Conservation (phyloP, 2,329 filamentous ascomycete species). For the Pseudocercospora macadamiae region DNA sequence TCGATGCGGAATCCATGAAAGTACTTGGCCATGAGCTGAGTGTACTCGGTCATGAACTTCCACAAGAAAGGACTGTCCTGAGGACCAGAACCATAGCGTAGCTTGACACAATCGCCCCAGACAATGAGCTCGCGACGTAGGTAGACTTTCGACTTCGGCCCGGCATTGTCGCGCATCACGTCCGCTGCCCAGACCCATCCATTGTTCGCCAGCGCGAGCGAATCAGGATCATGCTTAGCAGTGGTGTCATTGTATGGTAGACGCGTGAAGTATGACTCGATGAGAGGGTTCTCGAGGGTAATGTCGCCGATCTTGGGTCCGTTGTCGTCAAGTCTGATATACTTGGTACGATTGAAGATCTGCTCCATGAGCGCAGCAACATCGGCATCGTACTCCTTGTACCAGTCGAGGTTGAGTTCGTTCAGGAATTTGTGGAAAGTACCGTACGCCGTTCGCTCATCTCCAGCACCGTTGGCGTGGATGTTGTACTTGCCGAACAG, state of each 20-base stretch:
- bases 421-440: slow-evolving; percentile 68
- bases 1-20: slow-evolving; percentile 96
- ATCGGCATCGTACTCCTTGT: slow-evolving; percentile 89
- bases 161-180: slow-evolving; percentile 90
- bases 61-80: slow-evolving; percentile 91
- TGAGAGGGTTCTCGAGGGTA: slow-evolving; percentile 74
- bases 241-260: slow-evolving; percentile 79
- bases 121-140: slow-evolving; percentile 94
- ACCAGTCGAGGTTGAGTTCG: slow-evolving; percentile 83
- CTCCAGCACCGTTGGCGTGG: slow-evolving; percentile 53
- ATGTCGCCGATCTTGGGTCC: slow-evolving; percentile 86
- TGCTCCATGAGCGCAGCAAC: slow-evolving; percentile 83
- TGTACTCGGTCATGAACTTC: slow-evolving; percentile 95
- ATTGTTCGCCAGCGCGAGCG: slow-evolving; percentile 87
- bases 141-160: slow-evolving; percentile 86
- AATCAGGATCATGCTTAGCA: slow-evolving; percentile 71
- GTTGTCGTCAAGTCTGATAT: slow-evolving; percentile 87
- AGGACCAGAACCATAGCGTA: slow-evolving; percentile 80
- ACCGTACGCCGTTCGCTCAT: slow-evolving; percentile 56
- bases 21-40: slow-evolving; percentile 87
- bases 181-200: slow-evolving; percentile 99
- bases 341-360: slow-evolving; percentile 91
- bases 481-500: slow-evolving; percentile 70
- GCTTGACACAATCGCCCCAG: slow-evolving; percentile 97
- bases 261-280: slow-evolving; percentile 94